phyloP scores from a whole-genome alignment of 2,329 filamentous ascomycete genomes.

The Dendryphion nanum region DNA sequence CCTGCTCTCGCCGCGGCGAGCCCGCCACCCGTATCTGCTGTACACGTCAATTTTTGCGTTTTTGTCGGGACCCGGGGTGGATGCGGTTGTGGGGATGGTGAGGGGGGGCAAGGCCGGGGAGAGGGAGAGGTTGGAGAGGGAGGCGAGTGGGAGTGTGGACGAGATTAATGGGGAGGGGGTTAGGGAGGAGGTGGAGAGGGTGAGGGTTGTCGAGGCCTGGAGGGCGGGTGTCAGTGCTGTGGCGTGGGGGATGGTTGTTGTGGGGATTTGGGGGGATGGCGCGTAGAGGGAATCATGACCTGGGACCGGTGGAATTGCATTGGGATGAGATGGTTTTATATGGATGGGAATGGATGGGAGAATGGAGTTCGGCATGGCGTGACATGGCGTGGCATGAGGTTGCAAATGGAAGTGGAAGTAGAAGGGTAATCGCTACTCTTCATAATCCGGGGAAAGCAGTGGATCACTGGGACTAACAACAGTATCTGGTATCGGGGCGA shows the following conservation, averaged over 20 bases:
- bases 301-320: too few relatives aligned
- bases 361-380: too few relatives aligned
- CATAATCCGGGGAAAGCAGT: too few relatives aligned
- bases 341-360: too few relatives aligned
- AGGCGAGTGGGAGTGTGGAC: constrained; percentile 33
- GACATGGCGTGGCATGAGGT: too few relatives aligned
- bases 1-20: constrained; percentile 68
- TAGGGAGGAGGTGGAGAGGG: constrained; percentile 44
- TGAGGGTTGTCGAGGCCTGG: constrained; percentile 42
- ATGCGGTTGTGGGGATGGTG: constrained; percentile 28
- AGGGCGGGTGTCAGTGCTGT: constrained; percentile 43
- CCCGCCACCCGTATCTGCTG: constrained; percentile 84
- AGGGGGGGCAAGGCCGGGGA: constrained; percentile 19
- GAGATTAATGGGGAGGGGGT: constrained; percentile 52
- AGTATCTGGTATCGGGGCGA: too few relatives aligned
- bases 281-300: constrained; percentile 13
- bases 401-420: too few relatives aligned
- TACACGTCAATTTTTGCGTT: constrained; percentile 74
- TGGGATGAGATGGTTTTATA: too few relatives aligned
- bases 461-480: too few relatives aligned
- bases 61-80: constrained; percentile 41
- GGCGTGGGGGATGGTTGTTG: constrained; percentile 47
- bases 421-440: too few relatives aligned
- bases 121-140: constrained; percentile 23
- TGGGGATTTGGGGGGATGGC: constrained; percentile 52